Percentiles rank a stretch among this genome's conserved stretches.
phyloP scores from a whole-genome alignment of 257 asterid genomes.

The Fraxinus americana region DNA sequence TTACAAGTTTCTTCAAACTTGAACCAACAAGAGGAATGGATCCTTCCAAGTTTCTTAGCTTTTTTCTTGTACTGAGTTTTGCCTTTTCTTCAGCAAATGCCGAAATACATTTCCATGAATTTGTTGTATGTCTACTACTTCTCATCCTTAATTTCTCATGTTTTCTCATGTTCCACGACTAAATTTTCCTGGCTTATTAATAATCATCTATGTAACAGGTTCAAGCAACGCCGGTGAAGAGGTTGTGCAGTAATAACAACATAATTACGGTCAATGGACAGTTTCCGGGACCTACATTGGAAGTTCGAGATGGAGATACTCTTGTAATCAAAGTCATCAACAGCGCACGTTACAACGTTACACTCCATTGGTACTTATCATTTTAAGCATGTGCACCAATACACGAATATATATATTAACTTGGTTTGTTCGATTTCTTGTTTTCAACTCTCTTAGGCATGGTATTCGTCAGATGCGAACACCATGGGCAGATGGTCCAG shows the following conservation, averaged over 20 bases:
- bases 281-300: constrained; percentile 32
- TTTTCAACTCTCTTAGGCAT: constrained; percentile 40
- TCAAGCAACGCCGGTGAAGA: constrained; percentile 14
- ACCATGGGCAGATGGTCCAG: constrained; percentile 79
- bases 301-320: constrained; percentile 32
- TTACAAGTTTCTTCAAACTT: constrained; percentile 1
- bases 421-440: not conserved
- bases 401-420: not conserved
- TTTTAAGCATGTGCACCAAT: not conserved
- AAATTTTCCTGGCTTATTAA: not conserved
- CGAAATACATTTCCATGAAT: not conserved
- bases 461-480: constrained; percentile 64
- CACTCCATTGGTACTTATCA: constrained; percentile 26
- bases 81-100: constrained; percentile 1
- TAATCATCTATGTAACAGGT: constrained; percentile 10
- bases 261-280: constrained; percentile 34
- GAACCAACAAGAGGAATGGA: not conserved
- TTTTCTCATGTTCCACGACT: too few species aligned
- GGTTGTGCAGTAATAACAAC: constrained; percentile 25
- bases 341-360: constrained; percentile 30
- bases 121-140: not conserved
- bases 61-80: constrained; percentile 30
- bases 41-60: constrained; percentile 15
- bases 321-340: constrained; percentile 25
- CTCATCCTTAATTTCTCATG: not conserved